Conservation (phyloP, 2,329 filamentous ascomycete genomes). For the Botrytis porri region DNA sequence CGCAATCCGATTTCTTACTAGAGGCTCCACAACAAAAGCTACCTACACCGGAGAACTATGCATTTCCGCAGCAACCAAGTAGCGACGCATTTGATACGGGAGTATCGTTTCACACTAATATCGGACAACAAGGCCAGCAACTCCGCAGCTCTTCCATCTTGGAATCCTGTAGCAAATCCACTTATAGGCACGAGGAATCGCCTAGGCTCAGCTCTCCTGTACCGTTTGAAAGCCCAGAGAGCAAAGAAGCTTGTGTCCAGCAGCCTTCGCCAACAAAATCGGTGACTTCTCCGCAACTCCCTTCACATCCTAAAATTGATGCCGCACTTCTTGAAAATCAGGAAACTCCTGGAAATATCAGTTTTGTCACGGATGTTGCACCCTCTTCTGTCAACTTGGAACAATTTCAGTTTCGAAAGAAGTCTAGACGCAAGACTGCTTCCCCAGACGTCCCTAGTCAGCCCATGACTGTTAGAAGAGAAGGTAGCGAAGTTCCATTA, state of each 20-base stretch:
- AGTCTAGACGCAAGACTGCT: constrained; percentile 16
- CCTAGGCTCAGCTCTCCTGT: not conserved
- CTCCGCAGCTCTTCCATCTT: not conserved
- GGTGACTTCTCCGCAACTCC: constrained; percentile 1
- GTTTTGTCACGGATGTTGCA: constrained; percentile 35
- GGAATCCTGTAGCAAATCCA: not conserved
- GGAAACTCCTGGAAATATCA: constrained; percentile 23
- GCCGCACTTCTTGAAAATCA: not conserved
- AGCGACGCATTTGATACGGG: not conserved
- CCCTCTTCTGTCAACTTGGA: constrained; percentile 36
- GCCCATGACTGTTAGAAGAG: not conserved
- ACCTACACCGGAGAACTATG: not conserved
- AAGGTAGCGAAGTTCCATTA: not conserved
- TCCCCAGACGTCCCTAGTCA: not conserved
- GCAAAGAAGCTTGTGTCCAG: not conserved
- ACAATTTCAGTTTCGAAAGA: constrained; percentile 35
- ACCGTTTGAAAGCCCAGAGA: not conserved
- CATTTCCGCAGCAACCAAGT: not conserved
- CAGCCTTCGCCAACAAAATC: not conserved
- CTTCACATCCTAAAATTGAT: not conserved
- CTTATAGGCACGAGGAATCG: not conserved
- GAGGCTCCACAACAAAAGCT: not conserved
- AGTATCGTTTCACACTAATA: constrained; percentile 5
- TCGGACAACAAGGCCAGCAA: constrained; percentile 5
- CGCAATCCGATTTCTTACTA: not conserved